Evolutionary conservation across 2,329 filamentous ascomycete species (phyloP), one percentile per base, ranked within the genome.

Genomic region (Didymosphaeria variabile): DNA sequence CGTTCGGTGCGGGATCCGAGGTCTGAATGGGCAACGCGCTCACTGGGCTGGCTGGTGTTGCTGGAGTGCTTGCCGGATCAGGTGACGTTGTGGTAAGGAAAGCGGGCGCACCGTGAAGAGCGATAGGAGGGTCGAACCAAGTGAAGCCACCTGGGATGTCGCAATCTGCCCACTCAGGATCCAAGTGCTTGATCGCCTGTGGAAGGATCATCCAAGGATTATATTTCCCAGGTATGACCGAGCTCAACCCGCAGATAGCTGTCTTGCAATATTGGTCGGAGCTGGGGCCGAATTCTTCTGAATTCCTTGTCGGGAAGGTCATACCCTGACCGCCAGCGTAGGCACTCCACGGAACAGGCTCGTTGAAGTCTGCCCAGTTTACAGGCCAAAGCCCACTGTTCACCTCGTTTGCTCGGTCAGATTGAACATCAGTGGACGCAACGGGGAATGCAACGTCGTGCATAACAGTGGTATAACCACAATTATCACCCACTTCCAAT

Each of bases 61-160:
- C 53, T 23, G 53, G 42, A 34, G 53, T 55, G 40, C 26, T 34
- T 1, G 26, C 31, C 21, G 40, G 53, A 19, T 46, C 53, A 26
- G 40, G 17, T 21, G 53, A 23, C 6, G 42, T 29, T 10, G 53
- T 36, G 4, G 40, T 46, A 31, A 55, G 53, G 26, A 55, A 55
- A 29, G 46, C 36, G 8, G 53, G 53, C 40, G 45, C 53, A 8
- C 13, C n/a, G 19, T 46, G 42, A n/a, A 55, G 29, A 34, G 53
- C 53, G n/a, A 55, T 55, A 0, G 53, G 53, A 26, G 53, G 53
- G 29, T 55, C 53, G 19, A 55, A 55, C n/a, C 45, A 55, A 9
- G 26, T 32, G 53, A 26, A 26, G 42, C 36, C 53, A 13, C 36
- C 19, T 23, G 26, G 21, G 29, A 55, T 44, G 17, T 36, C 31